Conservation (phyloP, 2,329 filamentous ascomycete genomes). For the Neonectria coccinea region DNA sequence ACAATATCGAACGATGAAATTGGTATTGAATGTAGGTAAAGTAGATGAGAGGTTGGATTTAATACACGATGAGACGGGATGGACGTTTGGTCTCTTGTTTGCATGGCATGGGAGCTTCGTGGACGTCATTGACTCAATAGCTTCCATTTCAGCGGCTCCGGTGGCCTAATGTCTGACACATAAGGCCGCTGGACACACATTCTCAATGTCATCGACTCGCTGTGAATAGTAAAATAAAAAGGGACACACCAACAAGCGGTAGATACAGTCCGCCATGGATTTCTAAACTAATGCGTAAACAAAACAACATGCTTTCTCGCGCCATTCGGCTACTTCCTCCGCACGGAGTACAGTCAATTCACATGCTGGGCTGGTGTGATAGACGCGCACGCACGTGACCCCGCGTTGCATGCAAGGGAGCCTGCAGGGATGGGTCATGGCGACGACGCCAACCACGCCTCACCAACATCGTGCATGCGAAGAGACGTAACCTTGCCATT, state of each 20-base stretch:
- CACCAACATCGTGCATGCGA: conserved; percentile 17
- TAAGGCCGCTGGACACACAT: not conserved
- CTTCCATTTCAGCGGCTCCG: conserved; percentile 1
- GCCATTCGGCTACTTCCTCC: not conserved
- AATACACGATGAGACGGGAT: not conserved
- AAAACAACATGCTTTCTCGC: not conserved
- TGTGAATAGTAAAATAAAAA: not conserved
- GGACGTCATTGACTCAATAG: conserved; percentile 34
- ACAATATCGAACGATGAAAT: not conserved
- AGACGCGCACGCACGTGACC: conserved; percentile 45
- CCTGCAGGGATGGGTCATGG: conserved; percentile 35
- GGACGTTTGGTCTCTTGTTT: not conserved
- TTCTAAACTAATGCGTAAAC: not conserved
- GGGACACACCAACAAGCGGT: not conserved
- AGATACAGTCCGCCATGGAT: not conserved
- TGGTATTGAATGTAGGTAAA: not conserved
- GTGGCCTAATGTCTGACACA: conserved; percentile 2
- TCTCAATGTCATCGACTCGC: not conserved
- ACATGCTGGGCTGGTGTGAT: conserved; percentile 11
- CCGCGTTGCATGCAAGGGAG: conserved; percentile 36
- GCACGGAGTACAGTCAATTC: not conserved
- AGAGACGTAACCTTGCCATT: conserved; percentile 14
- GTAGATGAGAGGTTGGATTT: not conserved
- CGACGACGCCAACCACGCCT: conserved; percentile 10
- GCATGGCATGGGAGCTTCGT: conserved; percentile 17